These are phyloP conservation scores for Chlorella sp. DNA, from an alignment of 139 green algal genomes.

Conservation along the genomic window DNA sequence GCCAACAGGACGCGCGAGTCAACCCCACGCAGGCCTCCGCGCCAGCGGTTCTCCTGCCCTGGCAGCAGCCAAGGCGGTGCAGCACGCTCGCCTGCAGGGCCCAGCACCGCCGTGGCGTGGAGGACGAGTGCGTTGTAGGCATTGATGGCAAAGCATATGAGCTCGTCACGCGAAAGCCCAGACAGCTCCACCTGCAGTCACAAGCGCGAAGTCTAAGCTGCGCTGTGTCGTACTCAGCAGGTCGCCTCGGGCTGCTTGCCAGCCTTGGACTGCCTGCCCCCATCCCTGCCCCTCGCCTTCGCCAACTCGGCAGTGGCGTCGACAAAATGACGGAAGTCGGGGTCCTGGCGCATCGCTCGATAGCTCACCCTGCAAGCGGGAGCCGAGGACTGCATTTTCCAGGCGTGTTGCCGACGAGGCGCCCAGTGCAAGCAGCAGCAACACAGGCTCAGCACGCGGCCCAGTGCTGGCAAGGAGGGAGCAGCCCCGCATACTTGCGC, in stretches of 20 bases:
- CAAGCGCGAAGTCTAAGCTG: neutral
- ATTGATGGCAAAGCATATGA: constrained; percentile 93
- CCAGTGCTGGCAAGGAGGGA: too few species aligned
- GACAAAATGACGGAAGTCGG: constrained; percentile 65
- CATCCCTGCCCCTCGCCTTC: constrained; percentile 34
- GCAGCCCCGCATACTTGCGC: too few species aligned
- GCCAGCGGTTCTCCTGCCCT: too few species aligned
- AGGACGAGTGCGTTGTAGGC: constrained; percentile 93
- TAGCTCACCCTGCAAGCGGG: too few species aligned
- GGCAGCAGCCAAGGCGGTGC: too few species aligned
- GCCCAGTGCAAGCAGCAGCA: too few species aligned
- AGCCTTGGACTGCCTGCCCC: neutral
- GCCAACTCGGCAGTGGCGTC: constrained; percentile 77
- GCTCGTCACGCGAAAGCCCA: constrained; percentile 57
- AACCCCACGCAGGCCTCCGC: too few species aligned
- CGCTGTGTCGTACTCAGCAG: neutral
- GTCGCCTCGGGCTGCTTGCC: neutral
- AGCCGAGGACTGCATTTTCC: too few species aligned
- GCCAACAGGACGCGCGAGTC: too few species aligned
- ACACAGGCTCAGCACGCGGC: too few species aligned
- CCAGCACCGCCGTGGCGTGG: constrained; percentile 64
- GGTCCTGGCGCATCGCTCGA: constrained; percentile 54
- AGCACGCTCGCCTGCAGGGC: too few species aligned
- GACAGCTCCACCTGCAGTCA: constrained; percentile 58
- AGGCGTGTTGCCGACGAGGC: too few species aligned